These are phyloP conservation scores for Brassica nigra DNA, from an alignment of 345 rosid species.

Conservation along the genomic window DNA sequence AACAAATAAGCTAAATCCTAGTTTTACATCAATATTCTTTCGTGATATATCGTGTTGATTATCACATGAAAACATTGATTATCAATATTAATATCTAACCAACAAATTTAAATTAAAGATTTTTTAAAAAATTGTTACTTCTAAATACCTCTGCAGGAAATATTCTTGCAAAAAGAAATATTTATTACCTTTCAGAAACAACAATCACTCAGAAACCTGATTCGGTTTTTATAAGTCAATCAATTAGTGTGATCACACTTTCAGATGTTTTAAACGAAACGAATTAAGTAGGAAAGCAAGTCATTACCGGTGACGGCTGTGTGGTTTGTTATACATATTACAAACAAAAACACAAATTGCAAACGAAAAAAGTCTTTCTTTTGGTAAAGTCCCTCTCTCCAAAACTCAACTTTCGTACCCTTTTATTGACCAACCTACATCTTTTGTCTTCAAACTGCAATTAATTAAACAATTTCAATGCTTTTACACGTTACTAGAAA, in stretches of 20 bases:
- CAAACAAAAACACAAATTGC: background rate
- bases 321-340: background rate
- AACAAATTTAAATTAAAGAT: too few species aligned
- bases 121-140: too few species aligned
- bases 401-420: background rate
- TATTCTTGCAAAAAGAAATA: too few species aligned
- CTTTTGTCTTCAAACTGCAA: slow-evolving; percentile 1
- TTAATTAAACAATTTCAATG: background rate
- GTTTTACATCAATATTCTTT: too few species aligned
- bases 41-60: too few species aligned
- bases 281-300: background rate
- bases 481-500: background rate
- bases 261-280: background rate
- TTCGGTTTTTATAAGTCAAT: background rate
- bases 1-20: too few species aligned
- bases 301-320: background rate
- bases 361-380: background rate
- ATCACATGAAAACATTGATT: too few species aligned
- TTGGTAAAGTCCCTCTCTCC: background rate
- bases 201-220: background rate
- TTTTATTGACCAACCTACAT: slow-evolving; percentile 20
- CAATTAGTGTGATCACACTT: background rate
- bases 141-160: too few species aligned
- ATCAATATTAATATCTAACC: too few species aligned
- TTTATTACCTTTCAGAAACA: background rate